Conservation (phyloP, 805 yeast genomes). For the Starmerella apis region DNA sequence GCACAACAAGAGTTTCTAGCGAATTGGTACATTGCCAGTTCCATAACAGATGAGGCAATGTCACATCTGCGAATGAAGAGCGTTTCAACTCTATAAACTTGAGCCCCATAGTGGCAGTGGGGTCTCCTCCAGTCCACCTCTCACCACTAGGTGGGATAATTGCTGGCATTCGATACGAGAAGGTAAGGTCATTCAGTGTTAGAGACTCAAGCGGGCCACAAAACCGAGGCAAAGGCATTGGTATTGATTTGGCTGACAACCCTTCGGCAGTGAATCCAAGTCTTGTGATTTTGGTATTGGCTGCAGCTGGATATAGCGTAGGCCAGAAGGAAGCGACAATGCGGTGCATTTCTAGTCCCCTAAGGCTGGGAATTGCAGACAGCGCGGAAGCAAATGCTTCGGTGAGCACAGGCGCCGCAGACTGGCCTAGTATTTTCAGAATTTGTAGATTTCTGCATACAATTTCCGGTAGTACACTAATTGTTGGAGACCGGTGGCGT, state of each 20-base stretch:
- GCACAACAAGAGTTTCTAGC: slow-evolving; percentile 20
- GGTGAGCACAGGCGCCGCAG: slow-evolving; percentile 5
- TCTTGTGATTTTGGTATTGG: slow-evolving; percentile 10
- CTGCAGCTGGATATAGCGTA: slow-evolving; percentile 5
- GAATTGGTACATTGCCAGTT: slow-evolving; percentile 14
- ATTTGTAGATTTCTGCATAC: slow-evolving; percentile 3
- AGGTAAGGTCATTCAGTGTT: slow-evolving; percentile 19
- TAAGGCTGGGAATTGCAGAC: slow-evolving; percentile 6
- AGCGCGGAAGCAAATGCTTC: slow-evolving; percentile 8
- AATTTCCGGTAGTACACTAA: background rate
- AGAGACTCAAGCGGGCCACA: slow-evolving; percentile 9
- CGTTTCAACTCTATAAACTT: slow-evolving; percentile 22
- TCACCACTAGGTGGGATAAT: slow-evolving; percentile 8
- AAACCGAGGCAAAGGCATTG: slow-evolving; percentile 16
- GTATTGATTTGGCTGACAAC: background rate
- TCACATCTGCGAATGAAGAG: slow-evolving; percentile 5
- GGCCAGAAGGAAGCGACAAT: slow-evolving; percentile 17
- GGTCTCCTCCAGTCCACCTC: slow-evolving; percentile 5
- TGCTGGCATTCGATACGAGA: slow-evolving; percentile 1
- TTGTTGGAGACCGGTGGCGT: background rate
- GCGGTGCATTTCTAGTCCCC: slow-evolving; percentile 18
- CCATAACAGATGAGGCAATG: slow-evolving; percentile 13
- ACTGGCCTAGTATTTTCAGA: slow-evolving; percentile 11
- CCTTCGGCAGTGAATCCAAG: slow-evolving; percentile 23
- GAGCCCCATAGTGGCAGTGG: slow-evolving; percentile 3